Conservation (phyloP, 2,329 filamentous ascomycete genomes). For the Fusarium multiceps region DNA sequence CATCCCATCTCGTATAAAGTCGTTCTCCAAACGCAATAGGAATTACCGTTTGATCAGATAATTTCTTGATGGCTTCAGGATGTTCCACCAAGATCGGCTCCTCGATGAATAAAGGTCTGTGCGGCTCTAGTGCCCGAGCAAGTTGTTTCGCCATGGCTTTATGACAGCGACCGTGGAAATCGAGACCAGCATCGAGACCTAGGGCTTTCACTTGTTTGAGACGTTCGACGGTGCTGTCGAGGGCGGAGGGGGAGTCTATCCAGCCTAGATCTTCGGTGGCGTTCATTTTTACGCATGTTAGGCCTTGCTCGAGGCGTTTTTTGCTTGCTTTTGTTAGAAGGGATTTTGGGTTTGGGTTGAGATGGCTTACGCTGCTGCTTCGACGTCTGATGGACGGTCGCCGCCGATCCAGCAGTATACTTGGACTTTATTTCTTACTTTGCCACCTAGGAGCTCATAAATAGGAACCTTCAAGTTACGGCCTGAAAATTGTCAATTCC, state of each 20-base stretch:
- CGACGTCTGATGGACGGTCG: constrained; percentile 75
- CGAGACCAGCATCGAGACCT: constrained; percentile 78
- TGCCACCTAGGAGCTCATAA: constrained; percentile 79
- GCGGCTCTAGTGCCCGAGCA: constrained; percentile 72
- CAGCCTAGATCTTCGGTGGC: constrained; percentile 80
- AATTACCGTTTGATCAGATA: constrained; percentile 52
- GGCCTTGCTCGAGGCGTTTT: constrained; percentile 54
- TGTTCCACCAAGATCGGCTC: constrained; percentile 79
- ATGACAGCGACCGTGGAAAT: constrained; percentile 82
- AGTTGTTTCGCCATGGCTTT: constrained; percentile 86
- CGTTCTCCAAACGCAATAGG: constrained; percentile 80
- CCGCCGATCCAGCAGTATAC: constrained; percentile 86
- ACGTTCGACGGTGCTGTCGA: constrained; percentile 73
- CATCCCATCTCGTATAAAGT: constrained; percentile 78
- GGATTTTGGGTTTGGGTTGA: constrained; percentile 50
- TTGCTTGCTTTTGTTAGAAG: constrained; percentile 53
- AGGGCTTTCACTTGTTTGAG: constrained; percentile 75
- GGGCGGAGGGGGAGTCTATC: constrained; percentile 75
- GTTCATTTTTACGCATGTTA: constrained; percentile 81
- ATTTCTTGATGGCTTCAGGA: constrained; percentile 66
- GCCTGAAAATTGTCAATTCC: constrained; percentile 46
- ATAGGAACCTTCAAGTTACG: constrained; percentile 70
- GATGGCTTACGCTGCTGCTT: constrained; percentile 65
- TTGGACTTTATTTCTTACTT: constrained; percentile 74
- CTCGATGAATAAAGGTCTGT: constrained; percentile 79